A percentile compares a stretch with the other conserved stretches of the same genome.
Evolutionary conservation across 2,329 filamentous ascomycete genomes (phyloP).

Genomic region (Pseudogymnoascus sp.): DNA sequence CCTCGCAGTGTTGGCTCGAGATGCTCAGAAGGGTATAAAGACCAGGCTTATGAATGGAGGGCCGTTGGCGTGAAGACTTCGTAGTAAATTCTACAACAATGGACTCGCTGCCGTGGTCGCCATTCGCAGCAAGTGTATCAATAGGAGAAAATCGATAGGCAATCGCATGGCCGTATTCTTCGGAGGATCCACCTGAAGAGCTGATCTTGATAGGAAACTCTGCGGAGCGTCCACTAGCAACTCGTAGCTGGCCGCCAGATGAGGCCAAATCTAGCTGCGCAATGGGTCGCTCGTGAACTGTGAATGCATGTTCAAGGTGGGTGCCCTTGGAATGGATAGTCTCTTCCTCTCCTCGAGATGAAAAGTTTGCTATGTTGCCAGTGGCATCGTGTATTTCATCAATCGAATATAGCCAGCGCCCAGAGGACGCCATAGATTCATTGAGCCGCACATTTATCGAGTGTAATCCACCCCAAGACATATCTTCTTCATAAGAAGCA

Average conservation of each 20-base stretch:
- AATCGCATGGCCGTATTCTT: conserved; percentile 61
- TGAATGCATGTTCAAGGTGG: conserved; percentile 66
- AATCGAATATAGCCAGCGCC: conserved; percentile 81
- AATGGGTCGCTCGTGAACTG: conserved; percentile 78
- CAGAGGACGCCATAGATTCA: conserved; percentile 73
- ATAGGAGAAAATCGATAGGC: conserved; percentile 77
- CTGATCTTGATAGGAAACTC: conserved; percentile 65
- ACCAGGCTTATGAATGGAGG: conserved; percentile 66
- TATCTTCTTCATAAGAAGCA: conserved; percentile 51
- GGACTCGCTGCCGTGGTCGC: conserved; percentile 57
- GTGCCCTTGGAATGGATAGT: conserved; percentile 47
- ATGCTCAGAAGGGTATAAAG: conserved; percentile 80
- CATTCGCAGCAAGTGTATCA: conserved; percentile 57
- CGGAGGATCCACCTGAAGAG: conserved; percentile 47
- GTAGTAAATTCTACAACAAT: conserved; percentile 50
- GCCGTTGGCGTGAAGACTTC: conserved; percentile 53
- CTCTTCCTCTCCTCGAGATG: conserved; percentile 59
- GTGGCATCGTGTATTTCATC: conserved; percentile 88
- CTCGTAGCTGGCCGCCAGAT: conserved; percentile 69
- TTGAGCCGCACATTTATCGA: conserved; percentile 76
- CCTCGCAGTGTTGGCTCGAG: conserved; percentile 70
- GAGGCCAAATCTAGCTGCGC: conserved; percentile 68
- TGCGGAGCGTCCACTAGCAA: conserved; percentile 63
- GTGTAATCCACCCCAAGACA: conserved; percentile 72
- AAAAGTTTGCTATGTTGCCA: conserved; percentile 77